These are phyloP conservation scores for Beauveria brongniartii DNA, from an alignment of 2,329 filamentous ascomycete species.

Conservation along the genomic window DNA sequence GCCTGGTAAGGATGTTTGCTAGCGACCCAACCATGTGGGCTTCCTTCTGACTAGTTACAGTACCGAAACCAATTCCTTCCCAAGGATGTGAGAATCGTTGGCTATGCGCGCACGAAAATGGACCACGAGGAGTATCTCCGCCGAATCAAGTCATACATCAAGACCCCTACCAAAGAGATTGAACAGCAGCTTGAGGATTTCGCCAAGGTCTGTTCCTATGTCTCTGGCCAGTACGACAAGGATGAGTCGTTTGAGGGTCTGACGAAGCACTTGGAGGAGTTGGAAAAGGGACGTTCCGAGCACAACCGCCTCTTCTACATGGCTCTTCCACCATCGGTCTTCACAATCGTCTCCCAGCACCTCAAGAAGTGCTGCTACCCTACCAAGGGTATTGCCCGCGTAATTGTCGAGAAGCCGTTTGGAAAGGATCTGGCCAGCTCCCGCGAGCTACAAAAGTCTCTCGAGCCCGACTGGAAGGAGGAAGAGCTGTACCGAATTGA, in stretches of 20 bases:
- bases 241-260: conserved; percentile 88
- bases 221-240: conserved; percentile 96
- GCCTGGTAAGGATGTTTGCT: conserved; percentile 62
- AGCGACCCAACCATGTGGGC: background rate
- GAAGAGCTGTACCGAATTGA: conserved; percentile 99
- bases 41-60: conserved; percentile 36
- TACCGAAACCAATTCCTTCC: conserved; percentile 98
- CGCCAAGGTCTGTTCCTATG: conserved; percentile 78
- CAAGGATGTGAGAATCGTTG: conserved; percentile 92
- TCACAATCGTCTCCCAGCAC: conserved; percentile 95
- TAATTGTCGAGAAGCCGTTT: conserved; percentile 99
- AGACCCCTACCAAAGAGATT: conserved; percentile 94
- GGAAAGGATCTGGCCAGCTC: conserved; percentile 95
- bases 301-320: conserved; percentile 97
- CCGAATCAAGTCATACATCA: conserved; percentile 96
- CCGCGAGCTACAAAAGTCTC: conserved; percentile 84
- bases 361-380: conserved; percentile 97
- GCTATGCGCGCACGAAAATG: conserved; percentile 99
- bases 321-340: conserved; percentile 94
- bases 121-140: conserved; percentile 92
- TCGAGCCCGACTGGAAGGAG: conserved; percentile 97
- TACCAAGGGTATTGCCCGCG: conserved; percentile 77
- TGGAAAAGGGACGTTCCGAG: conserved; percentile 76
- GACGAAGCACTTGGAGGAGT: conserved; percentile 73
- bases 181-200: conserved; percentile 94